Conservation (phyloP, 2,329 filamentous ascomycete genomes). For the Colletotrichum agaves region DNA sequence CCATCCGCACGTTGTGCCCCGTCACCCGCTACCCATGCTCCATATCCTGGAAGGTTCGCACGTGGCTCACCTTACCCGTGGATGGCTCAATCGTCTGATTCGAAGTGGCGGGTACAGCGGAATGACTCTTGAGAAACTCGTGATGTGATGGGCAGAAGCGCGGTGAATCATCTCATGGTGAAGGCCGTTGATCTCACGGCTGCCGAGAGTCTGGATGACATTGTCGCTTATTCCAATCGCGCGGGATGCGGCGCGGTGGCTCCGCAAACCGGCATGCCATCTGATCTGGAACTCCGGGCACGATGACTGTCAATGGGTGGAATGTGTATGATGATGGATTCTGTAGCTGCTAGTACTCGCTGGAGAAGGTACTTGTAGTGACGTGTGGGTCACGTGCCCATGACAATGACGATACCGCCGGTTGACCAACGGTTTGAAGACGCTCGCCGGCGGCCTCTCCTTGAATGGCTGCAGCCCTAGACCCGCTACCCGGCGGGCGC, state of each 20-base stretch:
- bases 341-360: too few relatives aligned
- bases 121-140: too few relatives aligned
- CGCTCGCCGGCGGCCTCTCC: conserved; percentile 30
- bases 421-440: background rate
- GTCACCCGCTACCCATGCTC: background rate
- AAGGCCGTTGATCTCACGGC: background rate
- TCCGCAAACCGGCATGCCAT: conserved; percentile 12
- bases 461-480: conserved; percentile 12
- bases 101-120: background rate
- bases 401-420: conserved; percentile 7
- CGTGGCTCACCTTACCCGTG: conserved; percentile 19
- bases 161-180: background rate
- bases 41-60: background rate
- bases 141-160: too few relatives aligned
- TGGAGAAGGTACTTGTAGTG: too few relatives aligned
- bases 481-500: conserved; percentile 34
- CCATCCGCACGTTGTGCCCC: conserved; percentile 13
- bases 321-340: background rate
- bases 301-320: background rate
- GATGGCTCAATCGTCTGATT: background rate
- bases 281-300: background rate
- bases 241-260: conserved; percentile 19
- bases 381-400: too few relatives aligned
- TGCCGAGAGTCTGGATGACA: conserved; percentile 14
- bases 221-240: background rate